A percentile compares a stretch with the other conserved stretches of the same genome.
Evolutionary conservation across 2,329 filamentous ascomycete species (phyloP).

Genomic region (Sporothrix brunneoviolacea): DNA sequence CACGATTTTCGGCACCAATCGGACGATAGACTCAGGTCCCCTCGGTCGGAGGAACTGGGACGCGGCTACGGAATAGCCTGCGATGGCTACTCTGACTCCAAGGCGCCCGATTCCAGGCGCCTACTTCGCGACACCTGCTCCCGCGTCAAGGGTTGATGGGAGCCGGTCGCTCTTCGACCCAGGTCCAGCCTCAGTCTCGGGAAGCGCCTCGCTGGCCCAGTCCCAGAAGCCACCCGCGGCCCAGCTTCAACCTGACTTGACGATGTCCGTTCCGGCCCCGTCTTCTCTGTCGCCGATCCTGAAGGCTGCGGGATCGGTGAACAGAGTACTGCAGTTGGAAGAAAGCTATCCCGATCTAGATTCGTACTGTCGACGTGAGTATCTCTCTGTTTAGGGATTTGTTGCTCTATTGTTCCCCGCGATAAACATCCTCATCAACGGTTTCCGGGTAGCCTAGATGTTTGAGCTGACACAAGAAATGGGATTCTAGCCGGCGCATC

Average conservation of each 20-base stretch:
- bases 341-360: slow-evolving; percentile 83
- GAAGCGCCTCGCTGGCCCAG: too few species aligned
- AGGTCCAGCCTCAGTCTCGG: slow-evolving; percentile 17
- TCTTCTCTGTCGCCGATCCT: slow-evolving; percentile 49
- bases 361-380: slow-evolving; percentile 79
- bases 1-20: too few species aligned
- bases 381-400: neutral
- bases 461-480: too few species aligned
- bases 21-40: too few species aligned
- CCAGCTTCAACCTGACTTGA: slow-evolving; percentile 27
- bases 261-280: slow-evolving; percentile 36
- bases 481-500: slow-evolving; percentile 68
- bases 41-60: neutral
- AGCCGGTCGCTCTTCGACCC: slow-evolving; percentile 46
- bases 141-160: slow-evolving; percentile 40
- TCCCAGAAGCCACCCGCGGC: neutral
- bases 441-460: too few species aligned
- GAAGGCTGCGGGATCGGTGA: slow-evolving; percentile 77
- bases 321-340: slow-evolving; percentile 68
- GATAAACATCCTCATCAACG: too few species aligned
- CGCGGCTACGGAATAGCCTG: neutral
- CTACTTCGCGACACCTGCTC: slow-evolving; percentile 68
- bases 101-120: slow-evolving; percentile 68
- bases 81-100: slow-evolving; percentile 57
- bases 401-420: too few species aligned